Conservation (phyloP, 306 rosid genomes). For the Trichosanthes truncata region DNA sequence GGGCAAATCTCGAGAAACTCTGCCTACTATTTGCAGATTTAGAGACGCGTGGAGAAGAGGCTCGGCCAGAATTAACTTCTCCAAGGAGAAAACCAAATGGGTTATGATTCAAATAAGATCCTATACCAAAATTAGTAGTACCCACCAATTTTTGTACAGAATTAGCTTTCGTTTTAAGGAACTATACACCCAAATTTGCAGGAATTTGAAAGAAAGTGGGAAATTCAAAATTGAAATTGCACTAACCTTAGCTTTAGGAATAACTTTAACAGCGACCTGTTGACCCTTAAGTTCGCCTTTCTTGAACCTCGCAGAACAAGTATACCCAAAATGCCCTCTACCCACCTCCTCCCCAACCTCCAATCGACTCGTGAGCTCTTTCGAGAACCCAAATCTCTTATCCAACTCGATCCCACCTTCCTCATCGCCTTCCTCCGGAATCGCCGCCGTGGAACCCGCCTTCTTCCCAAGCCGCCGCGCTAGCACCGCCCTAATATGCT, state of each 20-base stretch:
- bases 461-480: constrained; percentile 76
- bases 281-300: constrained; percentile 89
- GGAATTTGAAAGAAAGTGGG: background rate
- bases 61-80: background rate
- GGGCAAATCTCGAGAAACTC: background rate
- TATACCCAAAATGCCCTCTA: constrained; percentile 99
- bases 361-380: constrained; percentile 60
- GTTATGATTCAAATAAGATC: background rate
- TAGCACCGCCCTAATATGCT: constrained; percentile 70
- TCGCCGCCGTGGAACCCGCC: constrained; percentile 36
- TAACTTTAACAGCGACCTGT: constrained; percentile 89
- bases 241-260: constrained; percentile 83
- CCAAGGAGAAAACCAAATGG: background rate
- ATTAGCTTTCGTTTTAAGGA: background rate
- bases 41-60: background rate
- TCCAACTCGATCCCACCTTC: constrained; percentile 63
- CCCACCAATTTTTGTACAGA: background rate
- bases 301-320: constrained; percentile 90
- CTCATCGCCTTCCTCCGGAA: constrained; percentile 72
- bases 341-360: constrained; percentile 96
- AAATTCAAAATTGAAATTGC: constrained; percentile 9
- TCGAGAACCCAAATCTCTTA: constrained; percentile 92
- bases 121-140: background rate
- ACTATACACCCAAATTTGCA: background rate
- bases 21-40: background rate